Evolutionary conservation across 768 basidiomycete genomes (phyloP), one percentile per base, ranked within the genome.

Genomic region (Mycena amicta): DNA sequence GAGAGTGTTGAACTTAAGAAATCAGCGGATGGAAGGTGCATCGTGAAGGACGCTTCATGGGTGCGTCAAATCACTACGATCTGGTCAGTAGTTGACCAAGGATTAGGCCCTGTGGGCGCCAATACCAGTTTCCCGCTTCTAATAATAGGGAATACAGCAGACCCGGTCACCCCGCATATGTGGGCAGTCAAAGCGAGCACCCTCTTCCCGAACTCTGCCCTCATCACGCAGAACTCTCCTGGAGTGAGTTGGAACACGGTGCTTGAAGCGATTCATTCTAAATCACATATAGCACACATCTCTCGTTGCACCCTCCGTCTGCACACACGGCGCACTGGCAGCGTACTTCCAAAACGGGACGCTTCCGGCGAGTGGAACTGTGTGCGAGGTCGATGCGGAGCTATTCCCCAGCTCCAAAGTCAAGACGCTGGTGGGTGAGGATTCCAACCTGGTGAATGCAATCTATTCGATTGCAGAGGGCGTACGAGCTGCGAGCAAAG

Each of bases 201-300:
- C 13, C 43, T 45, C 8, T 45, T 60, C 20, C 22, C 28, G 4
- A 27, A 20, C 54, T 60, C 25, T 39, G 62, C 60, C 20, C n/a
- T 33, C 5, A 22, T 28, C 43, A 45, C 43, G 22, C 43, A 45
- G 43, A 23, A 45, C 20, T 45, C 43, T 23, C 43, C 43, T 45
- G 43, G 43, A 37, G 33, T 37, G 18, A 37, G 18, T 54, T 30
- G 18, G 28, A 15, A 43, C 33, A 41, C 28, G 20, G 25, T 29
- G 30, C 26, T 30, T 28, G 18, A 43, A 27, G 20, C 27, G 27
- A 3, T 40, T 30, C 40, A 37, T 37, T 18, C n/a, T n/a, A n/a
- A n/a, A n/a, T 27, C 53, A 18, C 33, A n/a, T n/a, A n/a, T n/a
- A 77, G 73, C 77, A 79, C 59, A 66, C 63, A 39, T 77, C 77